Conservation (phyloP, 345 rosid genomes). For the Kernera saxatilis region DNA sequence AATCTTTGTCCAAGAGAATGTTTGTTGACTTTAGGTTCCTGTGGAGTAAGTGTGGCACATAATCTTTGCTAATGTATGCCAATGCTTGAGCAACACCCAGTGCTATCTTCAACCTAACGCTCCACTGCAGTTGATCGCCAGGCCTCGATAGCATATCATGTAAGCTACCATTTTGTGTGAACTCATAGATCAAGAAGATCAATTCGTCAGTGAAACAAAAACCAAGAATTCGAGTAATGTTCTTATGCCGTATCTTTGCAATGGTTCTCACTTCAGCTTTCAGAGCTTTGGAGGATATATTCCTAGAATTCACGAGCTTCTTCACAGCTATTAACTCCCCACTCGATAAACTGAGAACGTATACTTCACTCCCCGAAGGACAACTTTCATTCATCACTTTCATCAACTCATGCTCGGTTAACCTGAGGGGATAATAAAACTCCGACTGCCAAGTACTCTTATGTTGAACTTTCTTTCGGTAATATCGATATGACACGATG, state of each 20-base stretch:
- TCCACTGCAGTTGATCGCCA: constrained; percentile 60
- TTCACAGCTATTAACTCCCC: constrained; percentile 78
- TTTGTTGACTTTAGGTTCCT: constrained; percentile 73
- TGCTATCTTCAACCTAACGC: constrained; percentile 70
- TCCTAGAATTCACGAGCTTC: constrained; percentile 61
- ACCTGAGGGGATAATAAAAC: constrained; percentile 74
- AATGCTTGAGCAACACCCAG: constrained; percentile 78
- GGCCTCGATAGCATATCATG: constrained; percentile 51
- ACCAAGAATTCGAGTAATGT: constrained; percentile 67
- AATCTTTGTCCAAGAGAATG: constrained; percentile 65
- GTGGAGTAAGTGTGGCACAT: constrained; percentile 69
- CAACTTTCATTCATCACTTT: constrained; percentile 63
- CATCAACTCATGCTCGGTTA: constrained; percentile 67
- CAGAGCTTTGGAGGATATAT: constrained; percentile 55
- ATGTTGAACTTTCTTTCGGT: constrained; percentile 43
- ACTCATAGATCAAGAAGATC: constrained; percentile 69
- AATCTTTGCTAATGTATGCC: constrained; percentile 74
- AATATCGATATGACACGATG: constrained; percentile 44
- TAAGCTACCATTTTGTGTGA: constrained; percentile 65
- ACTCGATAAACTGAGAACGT: constrained; percentile 55
- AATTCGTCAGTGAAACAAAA: constrained; percentile 73
- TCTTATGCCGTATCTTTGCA: constrained; percentile 83
- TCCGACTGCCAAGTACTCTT: constrained; percentile 63
- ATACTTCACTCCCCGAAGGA: constrained; percentile 51
- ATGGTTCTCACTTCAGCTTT: constrained; percentile 78